Base-by-base conservation (phyloP, 768 basidiomycete genomes). In the Phylloporus scabripes region DNA sequence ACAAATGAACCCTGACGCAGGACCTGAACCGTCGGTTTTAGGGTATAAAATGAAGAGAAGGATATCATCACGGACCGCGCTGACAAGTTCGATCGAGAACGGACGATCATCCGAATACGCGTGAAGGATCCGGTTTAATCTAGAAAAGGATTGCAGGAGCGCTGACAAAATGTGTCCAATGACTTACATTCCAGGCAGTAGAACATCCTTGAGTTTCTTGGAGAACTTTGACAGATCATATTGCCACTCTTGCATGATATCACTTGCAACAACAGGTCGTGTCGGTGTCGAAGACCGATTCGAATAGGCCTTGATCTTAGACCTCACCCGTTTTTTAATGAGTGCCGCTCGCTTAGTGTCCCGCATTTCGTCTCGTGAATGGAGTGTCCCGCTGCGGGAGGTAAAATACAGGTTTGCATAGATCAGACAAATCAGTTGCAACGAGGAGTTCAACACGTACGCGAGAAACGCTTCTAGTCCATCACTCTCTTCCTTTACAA, bases 1-100 rank as follows among this genome's bases (percentile, higher is more conserved):
- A 77, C 67, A 49, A 82, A 83, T 0, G 73, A 73, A 2, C 72
- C 74, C 61, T 83, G 81, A 1, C 81, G 76, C 9, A 81, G 53
- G 1, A 80, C 74, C 77, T 78, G 28, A 4, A 11, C 34, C 12
- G 10, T 6, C 28, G 11, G 1, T 10, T 43, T 46, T n/a, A 48
- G 34, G 17, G 34, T 2, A 2, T 1, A 40, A 1, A 10, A 49
- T 36, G 0, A 10, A 24, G 10, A 0, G 33, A 11, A 9, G 24
- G 11, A 15, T 6, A 14, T 2, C 4, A 15, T 14, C 24, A 50
- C 70, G 51, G 36, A 81, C 80, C 3, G 80, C 80, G 10, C 80
- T 77, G 5, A 74, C 72, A 3, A 83, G 70, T 18, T 82, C 79
- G 2, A 78, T 60, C 0, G 80, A 81, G 53, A 76, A 82, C 1